phyloP scores from a whole-genome alignment of 257 asterid species.

The Solanum chiquidenum region DNA sequence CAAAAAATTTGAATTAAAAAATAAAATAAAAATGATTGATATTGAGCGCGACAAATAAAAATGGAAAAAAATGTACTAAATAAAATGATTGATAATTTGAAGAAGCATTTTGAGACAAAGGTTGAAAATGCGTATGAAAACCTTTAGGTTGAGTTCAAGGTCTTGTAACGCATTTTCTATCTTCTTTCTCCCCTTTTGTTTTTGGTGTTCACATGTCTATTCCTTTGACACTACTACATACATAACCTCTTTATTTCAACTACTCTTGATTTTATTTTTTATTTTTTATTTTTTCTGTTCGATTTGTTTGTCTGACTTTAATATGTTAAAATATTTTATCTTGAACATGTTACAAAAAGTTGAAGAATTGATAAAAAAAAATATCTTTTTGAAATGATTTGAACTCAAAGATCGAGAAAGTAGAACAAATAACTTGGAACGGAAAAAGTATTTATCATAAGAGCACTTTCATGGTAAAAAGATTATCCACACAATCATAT shows the following conservation, averaged over 20 bases:
- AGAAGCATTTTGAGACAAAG: neutral
- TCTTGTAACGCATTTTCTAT: neutral
- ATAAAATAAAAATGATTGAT: no score
- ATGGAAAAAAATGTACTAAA: neutral
- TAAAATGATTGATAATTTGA: neutral
- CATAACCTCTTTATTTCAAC: neutral
- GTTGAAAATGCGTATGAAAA: neutral
- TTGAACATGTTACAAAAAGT: no score
- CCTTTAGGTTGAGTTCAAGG: neutral
- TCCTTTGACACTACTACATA: neutral
- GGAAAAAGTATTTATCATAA: neutral
- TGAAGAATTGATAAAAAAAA: no score
- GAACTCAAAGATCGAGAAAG: no score
- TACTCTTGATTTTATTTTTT: neutral
- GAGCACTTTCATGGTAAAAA: neutral
- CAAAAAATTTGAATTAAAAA: neutral
- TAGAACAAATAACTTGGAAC: neutral
- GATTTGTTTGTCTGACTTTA: neutral
- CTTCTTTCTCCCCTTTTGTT: neutral
- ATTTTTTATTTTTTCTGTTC: neutral
- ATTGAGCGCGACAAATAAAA: no score
- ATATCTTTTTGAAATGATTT: rapidly evolving
- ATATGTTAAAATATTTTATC: no score
- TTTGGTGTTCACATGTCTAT: neutral
- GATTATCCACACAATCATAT: no score